Evolutionary conservation across 129 eudicot genomes (phyloP).

Genomic region (Centaurea solstitialis): DNA sequence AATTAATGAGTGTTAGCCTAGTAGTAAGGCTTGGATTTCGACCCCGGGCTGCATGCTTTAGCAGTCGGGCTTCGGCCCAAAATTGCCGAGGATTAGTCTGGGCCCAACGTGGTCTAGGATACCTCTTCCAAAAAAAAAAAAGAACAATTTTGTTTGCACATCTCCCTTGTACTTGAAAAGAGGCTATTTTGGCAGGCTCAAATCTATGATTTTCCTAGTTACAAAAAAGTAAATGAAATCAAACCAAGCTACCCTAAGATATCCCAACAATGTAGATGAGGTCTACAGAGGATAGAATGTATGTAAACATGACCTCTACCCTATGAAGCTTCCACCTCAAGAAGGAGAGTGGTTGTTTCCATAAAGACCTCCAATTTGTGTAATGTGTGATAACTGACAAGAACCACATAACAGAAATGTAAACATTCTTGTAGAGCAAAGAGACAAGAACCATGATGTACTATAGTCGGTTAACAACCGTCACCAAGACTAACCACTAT

Average conservation of each 20-base stretch:
- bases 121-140: too few species aligned
- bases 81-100: too few species aligned
- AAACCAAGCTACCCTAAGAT: neutral
- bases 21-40: too few species aligned
- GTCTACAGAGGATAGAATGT: neutral
- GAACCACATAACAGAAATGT: neutral
- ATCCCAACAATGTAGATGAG: neutral
- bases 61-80: too few species aligned
- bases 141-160: neutral
- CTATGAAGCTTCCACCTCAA: too few species aligned
- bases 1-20: too few species aligned
- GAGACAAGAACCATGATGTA: neutral
- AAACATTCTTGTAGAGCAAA: neutral
- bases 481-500: neutral
- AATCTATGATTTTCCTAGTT: neutral
- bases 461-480: neutral
- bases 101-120: too few species aligned
- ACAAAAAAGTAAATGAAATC: neutral
- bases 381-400: neutral
- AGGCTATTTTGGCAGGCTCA: neutral
- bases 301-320: neutral
- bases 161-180: neutral
- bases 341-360: neutral
- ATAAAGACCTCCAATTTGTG: neutral
- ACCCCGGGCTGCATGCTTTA: too few species aligned